These are phyloP conservation scores for Cercospora berteroae DNA, from an alignment of 2,329 filamentous ascomycete species.

Conservation along the genomic window DNA sequence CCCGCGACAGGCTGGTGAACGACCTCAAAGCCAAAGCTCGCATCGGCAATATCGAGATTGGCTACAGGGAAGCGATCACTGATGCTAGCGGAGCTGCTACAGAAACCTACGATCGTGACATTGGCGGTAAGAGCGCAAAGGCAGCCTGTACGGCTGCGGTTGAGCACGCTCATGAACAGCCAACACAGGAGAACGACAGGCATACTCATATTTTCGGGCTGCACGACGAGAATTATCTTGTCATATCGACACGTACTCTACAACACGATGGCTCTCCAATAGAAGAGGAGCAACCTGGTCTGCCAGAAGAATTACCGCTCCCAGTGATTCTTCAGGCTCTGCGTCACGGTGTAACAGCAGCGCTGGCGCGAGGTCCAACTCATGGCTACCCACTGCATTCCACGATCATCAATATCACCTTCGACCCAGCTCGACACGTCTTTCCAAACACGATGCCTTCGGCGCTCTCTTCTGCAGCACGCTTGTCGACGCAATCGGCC, in stretches of 20 bases:
- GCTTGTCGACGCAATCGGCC: conserved; percentile 65
- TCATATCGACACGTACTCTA: conserved; percentile 55
- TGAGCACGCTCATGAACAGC: conserved; percentile 37
- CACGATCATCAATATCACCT: conserved; percentile 66
- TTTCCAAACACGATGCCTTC: conserved; percentile 67
- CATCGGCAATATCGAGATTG: conserved; percentile 90
- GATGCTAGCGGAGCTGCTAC: conserved; percentile 56
- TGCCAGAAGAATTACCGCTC: conserved; percentile 56
- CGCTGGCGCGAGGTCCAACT: conserved; percentile 78
- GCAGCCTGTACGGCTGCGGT: conserved; percentile 71
- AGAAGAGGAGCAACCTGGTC: conserved; percentile 45
- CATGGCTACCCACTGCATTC: conserved; percentile 77
- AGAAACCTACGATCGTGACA: conserved; percentile 70
- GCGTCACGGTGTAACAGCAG: conserved; percentile 77
- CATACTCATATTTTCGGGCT: conserved; percentile 44
- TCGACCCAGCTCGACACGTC: conserved; percentile 64
- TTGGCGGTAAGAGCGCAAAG: conserved; percentile 76
- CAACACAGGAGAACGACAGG: conserved; percentile 21
- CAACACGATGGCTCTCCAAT: conserved; percentile 43
- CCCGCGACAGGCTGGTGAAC: conserved; percentile 79
- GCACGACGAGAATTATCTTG: conserved; percentile 69
- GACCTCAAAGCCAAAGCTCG: conserved; percentile 82
- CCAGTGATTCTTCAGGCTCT: conserved; percentile 55
- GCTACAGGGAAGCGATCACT: conserved; percentile 82
- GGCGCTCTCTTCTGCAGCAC: conserved; percentile 65